A percentile compares a stretch with the other conserved stretches of the same genome.
Evolutionary conservation across 202 grass and related monocot genomes (phyloP).

Genomic region (Schoenoplectus triqueter): DNA sequence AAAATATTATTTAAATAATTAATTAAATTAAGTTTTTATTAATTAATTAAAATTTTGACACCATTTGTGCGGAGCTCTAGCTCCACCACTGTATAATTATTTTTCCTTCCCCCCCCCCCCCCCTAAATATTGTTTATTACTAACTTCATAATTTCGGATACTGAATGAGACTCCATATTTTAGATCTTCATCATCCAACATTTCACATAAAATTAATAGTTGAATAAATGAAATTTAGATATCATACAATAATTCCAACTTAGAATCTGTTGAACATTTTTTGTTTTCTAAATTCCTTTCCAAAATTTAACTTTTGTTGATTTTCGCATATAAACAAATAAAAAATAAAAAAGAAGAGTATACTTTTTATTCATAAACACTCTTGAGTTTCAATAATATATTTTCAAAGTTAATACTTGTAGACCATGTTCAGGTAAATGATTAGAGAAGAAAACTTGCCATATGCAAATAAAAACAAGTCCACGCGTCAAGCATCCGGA

Average conservation of each 20-base stretch:
- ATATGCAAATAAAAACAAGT: constrained; percentile 22
- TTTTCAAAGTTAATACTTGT: neutral
- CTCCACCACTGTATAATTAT: no score
- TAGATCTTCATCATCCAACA: neutral
- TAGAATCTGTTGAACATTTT: neutral
- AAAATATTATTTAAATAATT: no score
- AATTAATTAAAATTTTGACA: no score
- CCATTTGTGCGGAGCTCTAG: no score
- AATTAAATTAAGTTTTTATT: no score
- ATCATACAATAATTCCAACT: neutral
- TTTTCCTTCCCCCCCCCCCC: no score
- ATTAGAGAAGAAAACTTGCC: neutral
- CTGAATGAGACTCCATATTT: neutral
- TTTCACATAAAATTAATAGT: neutral
- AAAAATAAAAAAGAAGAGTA: neutral
- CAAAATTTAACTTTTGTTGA: neutral
- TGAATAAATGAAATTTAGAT: neutral
- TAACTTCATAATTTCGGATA: neutral
- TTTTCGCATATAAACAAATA: neutral
- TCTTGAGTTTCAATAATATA: neutral
- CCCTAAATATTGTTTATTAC: no score
- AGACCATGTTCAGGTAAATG: neutral
- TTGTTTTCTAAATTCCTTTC: neutral
- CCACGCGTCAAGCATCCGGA: constrained; percentile 36
- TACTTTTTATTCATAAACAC: neutral